These are phyloP conservation scores for Fusarium drepaniforme DNA, from an alignment of 2,329 filamentous ascomycete species.

Conservation along the genomic window DNA sequence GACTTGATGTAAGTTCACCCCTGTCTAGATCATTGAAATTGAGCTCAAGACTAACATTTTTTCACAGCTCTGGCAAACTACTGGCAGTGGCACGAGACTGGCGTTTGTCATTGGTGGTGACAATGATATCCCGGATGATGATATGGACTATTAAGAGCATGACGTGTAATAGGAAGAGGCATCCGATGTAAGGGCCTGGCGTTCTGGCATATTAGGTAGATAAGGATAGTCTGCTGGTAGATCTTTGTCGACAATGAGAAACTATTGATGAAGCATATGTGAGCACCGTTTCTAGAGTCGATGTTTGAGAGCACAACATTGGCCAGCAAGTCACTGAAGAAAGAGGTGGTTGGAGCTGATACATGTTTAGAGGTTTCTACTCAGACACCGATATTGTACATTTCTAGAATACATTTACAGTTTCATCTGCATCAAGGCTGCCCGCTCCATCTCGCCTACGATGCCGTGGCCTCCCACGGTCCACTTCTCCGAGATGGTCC, in stretches of 20 bases:
- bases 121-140: constrained; percentile 62
- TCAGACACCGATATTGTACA: constrained; percentile 45
- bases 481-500: constrained; percentile 84
- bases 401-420: constrained; percentile 52
- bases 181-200: constrained; percentile 44
- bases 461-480: constrained; percentile 83
- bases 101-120: constrained; percentile 73
- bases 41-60: constrained; percentile 51
- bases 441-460: constrained; percentile 87
- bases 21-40: background rate
- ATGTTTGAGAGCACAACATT: background rate
- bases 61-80: constrained; percentile 81
- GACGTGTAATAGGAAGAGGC: constrained; percentile 32
- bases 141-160: constrained; percentile 55
- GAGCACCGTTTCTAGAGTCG: background rate
- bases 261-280: constrained; percentile 7
- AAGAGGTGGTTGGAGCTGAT: constrained; percentile 12
- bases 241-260: constrained; percentile 23
- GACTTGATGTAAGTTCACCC: constrained; percentile 82
- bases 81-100: constrained; percentile 76
- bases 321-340: background rate
- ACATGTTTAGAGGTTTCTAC: constrained; percentile 29
- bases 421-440: constrained; percentile 63
- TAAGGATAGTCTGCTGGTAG: constrained; percentile 33
- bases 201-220: constrained; percentile 47